phyloP scores from a whole-genome alignment of 805 yeast species.

The Blastobotrys americana region DNA sequence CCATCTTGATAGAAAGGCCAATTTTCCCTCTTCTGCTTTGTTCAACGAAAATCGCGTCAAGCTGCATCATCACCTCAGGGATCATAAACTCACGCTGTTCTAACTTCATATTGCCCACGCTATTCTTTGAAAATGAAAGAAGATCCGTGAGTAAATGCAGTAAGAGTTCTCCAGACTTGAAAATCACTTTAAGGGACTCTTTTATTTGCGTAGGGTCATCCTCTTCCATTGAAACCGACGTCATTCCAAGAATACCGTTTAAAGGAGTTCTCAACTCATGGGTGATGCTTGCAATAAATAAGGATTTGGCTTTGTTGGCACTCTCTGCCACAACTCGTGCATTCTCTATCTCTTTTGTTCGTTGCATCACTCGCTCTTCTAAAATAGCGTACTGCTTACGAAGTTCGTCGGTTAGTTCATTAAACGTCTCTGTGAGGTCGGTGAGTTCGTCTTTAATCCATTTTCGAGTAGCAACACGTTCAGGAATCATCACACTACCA shows the following conservation, averaged over 20 bases:
- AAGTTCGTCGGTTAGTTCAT: conserved; percentile 82
- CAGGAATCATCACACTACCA: conserved; percentile 20
- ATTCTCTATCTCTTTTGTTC: conserved; percentile 80
- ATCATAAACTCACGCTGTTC: conserved; percentile 74
- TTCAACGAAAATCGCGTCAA: conserved; percentile 65
- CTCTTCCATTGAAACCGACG: conserved; percentile 88
- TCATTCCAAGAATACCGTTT: conserved; percentile 94
- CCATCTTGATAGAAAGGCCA: conserved; percentile 51
- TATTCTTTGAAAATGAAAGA: conserved; percentile 80
- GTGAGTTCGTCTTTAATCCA: conserved; percentile 64
- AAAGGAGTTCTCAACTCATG: conserved; percentile 92
- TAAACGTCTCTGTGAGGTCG: conserved; percentile 81
- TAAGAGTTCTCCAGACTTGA: conserved; percentile 81
- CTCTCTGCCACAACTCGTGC: conserved; percentile 38
- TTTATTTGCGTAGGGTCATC: conserved; percentile 56
- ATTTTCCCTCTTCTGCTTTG: conserved; percentile 56
- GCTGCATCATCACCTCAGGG: conserved; percentile 69
- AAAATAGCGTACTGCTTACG: conserved; percentile 75
- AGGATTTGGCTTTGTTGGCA: conserved; percentile 93
- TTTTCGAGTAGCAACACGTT: conserved; percentile 15
- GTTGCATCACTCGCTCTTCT: conserved; percentile 78
- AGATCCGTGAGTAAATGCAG: conserved; percentile 85
- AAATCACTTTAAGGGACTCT: conserved; percentile 69
- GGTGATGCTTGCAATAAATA: conserved; percentile 86
- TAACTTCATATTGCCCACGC: conserved; percentile 72